Conservation (phyloP, 192 early-diverging fungal genomes). For the Backusella parvicylindrica region DNA sequence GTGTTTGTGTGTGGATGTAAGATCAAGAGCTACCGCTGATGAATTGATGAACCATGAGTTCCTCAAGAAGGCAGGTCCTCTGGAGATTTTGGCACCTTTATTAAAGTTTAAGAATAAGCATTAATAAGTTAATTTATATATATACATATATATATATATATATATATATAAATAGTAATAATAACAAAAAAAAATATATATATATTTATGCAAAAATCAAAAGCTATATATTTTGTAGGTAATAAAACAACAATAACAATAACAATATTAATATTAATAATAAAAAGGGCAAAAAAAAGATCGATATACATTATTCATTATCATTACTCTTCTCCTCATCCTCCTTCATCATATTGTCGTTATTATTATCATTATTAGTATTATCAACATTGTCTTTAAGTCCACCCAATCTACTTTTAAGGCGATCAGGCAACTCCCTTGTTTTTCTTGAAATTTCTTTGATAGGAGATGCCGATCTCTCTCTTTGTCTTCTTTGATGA, state of each 20-base stretch:
- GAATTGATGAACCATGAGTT: slow-evolving; percentile 83
- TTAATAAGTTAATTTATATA: background rate
- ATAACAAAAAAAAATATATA: background rate
- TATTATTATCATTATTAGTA: background rate
- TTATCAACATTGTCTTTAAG: background rate
- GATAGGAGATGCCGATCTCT: background rate
- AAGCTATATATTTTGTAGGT: background rate
- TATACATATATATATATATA: too few relatives aligned
- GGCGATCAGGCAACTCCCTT: background rate
- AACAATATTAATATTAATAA: too few relatives aligned
- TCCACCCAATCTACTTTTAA: background rate
- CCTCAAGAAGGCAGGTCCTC: slow-evolving; percentile 58
- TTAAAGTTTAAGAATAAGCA: slow-evolving; percentile 47
- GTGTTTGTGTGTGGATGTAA: slow-evolving; percentile 83
- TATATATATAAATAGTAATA: too few relatives aligned
- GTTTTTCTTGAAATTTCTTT: background rate
- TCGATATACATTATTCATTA: background rate
- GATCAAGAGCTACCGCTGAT: slow-evolving; percentile 71
- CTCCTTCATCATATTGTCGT: background rate
- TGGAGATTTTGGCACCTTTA: slow-evolving; percentile 56
- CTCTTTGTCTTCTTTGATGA: background rate
- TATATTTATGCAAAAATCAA: background rate
- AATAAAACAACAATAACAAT: too few relatives aligned
- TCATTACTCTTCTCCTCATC: background rate
- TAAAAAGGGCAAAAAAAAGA: background rate